Conservation (phyloP, 2,329 filamentous ascomycete genomes). For the Metarhizium rileyi region DNA sequence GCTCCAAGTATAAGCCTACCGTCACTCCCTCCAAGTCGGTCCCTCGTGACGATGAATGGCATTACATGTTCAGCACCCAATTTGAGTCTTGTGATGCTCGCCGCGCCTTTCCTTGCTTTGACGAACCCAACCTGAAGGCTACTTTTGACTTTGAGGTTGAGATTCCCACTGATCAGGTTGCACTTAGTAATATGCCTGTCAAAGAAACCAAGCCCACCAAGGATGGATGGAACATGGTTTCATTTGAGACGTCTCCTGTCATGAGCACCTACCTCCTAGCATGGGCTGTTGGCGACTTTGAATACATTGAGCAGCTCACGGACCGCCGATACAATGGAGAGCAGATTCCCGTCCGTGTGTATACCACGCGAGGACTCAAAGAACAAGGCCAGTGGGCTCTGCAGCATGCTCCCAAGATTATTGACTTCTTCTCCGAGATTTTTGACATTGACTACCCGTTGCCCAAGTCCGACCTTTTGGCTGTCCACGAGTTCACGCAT, state of each 20-base stretch:
- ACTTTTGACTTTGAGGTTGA: conserved; percentile 93
- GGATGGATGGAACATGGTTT: conserved; percentile 61
- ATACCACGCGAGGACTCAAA: conserved; percentile 89
- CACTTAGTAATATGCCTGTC: conserved; percentile 91
- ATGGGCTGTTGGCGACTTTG: conserved; percentile 94
- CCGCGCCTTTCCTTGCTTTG: conserved; percentile 93
- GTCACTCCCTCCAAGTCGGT: conserved; percentile 65
- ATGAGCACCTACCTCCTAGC: conserved; percentile 91
- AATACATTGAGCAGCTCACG: conserved; percentile 89
- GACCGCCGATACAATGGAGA: conserved; percentile 85
- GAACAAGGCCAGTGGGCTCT: conserved; percentile 85
- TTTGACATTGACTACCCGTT: conserved; percentile 90
- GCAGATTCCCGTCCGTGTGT: conserved; percentile 85
- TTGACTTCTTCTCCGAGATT: conserved; percentile 94
- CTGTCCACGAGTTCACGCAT: conserved; percentile 83
- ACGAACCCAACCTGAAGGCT: conserved; percentile 94
- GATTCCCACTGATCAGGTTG: conserved; percentile 77
- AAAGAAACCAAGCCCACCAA: conserved; percentile 52
- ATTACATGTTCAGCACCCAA: conserved; percentile 85
- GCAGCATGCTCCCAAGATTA: conserved; percentile 82
- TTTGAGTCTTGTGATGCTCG: conserved; percentile 96
- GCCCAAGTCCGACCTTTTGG: conserved; percentile 82
- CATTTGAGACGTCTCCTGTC: conserved; percentile 73
- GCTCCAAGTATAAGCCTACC: conserved; percentile 83
- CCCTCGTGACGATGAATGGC: conserved; percentile 58